Evolutionary conservation across 2,329 filamentous ascomycete species (phyloP).

Genomic region (Penicillium sp.): DNA sequence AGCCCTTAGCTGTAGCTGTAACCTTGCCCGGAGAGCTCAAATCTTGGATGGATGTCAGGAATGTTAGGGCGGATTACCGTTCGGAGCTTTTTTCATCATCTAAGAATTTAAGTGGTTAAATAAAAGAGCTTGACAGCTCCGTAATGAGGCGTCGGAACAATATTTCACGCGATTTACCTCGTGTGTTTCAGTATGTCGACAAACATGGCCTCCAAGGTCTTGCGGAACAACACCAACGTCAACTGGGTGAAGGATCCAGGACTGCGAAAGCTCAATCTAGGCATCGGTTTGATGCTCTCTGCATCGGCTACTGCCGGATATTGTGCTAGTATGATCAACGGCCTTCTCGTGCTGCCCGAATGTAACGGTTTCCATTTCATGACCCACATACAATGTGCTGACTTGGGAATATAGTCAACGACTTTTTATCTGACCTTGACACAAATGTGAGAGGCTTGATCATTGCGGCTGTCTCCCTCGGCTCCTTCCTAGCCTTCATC

Average conservation of each 20-base stretch:
- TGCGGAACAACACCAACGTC: conserved; percentile 10
- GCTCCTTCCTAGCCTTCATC: conserved; percentile 24
- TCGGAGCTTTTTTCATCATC: conserved; percentile 8
- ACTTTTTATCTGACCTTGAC: conserved; percentile 16
- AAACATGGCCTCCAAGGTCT: conserved; percentile 10
- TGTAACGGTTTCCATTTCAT: conserved; percentile 12
- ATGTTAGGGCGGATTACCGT: conserved; percentile 3
- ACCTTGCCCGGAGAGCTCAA: conserved; percentile 4
- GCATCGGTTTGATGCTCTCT: conserved; percentile 25
- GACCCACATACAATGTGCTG: not conserved
- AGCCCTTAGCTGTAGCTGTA: conserved; percentile 13
- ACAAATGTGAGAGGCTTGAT: conserved; percentile 20
- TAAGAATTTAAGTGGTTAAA: conserved; percentile 9
- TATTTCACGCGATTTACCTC: not conserved
- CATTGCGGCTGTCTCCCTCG: conserved; percentile 25
- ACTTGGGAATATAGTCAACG: conserved; percentile 10
- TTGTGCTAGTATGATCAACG: conserved; percentile 28
- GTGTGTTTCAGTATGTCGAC: not conserved
- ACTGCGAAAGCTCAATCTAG: conserved; percentile 21
- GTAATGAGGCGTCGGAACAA: not conserved
- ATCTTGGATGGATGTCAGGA: conserved; percentile 6
- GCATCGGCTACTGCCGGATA: conserved; percentile 27
- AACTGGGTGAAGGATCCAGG: conserved; percentile 15
- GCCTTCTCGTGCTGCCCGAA: conserved; percentile 24
- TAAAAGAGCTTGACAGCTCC: conserved; percentile 13